A percentile compares a stretch with the other conserved stretches of the same genome.
These are phyloP conservation scores for Mycena albidolilacea DNA, from an alignment of 768 basidiomycete species.

Conservation along the genomic window DNA sequence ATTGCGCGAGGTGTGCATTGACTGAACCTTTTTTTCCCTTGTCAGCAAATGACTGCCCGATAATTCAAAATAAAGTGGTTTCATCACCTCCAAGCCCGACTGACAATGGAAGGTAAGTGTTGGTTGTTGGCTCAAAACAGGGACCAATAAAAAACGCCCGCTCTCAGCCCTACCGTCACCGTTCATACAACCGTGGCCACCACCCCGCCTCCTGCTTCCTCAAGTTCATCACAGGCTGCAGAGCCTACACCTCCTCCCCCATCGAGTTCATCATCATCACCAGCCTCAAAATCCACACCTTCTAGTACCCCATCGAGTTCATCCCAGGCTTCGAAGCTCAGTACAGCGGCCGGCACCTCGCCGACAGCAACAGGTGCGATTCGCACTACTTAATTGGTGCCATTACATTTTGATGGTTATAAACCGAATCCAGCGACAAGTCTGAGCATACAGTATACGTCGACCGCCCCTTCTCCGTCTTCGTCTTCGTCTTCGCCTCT, in stretches of 20 bases:
- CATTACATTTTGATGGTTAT: neutral
- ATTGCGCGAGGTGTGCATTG: no score
- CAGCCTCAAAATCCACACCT: neutral
- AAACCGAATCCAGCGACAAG: neutral
- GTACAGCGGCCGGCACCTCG: neutral
- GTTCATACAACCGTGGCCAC: neutral
- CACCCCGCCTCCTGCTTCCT: neutral
- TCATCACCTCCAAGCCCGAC: neutral
- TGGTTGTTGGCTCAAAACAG: neutral
- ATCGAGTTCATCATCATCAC: neutral
- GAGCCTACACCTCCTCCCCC: neutral
- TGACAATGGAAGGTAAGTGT: neutral
- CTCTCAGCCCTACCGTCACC: neutral
- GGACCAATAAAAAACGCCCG: neutral
- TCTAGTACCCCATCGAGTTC: neutral
- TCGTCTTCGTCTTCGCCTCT: neutral
- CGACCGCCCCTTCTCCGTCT: neutral
- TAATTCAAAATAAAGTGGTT: neutral
- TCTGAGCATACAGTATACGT: neutral
- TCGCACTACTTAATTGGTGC: neutral
- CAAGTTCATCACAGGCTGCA: neutral
- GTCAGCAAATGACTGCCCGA: slow-evolving; percentile 21
- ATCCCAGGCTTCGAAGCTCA: neutral
- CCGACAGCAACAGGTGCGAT: neutral
- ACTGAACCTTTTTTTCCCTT: neutral